A percentile compares a stretch with the other conserved stretches of the same genome.
phyloP scores from a whole-genome alignment of 179 eudicot species.

The Camellia oleifera region DNA sequence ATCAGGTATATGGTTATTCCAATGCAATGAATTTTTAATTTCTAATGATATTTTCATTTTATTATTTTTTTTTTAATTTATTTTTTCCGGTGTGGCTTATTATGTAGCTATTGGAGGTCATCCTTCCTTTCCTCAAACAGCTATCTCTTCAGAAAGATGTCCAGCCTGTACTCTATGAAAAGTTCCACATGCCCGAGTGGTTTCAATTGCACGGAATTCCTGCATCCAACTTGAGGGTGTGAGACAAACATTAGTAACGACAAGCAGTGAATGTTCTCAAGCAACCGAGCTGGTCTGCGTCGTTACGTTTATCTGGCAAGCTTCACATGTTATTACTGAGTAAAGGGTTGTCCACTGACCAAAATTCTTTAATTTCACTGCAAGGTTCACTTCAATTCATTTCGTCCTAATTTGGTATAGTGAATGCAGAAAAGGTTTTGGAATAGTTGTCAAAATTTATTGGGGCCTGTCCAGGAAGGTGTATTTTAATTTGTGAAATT shows the following conservation, averaged over 20 bases:
- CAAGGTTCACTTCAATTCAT: too few relatives aligned
- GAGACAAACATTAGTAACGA: neutral
- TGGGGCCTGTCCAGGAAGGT: too few relatives aligned
- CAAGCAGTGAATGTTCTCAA: conserved; percentile 3
- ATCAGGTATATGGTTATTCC: conserved; percentile 47
- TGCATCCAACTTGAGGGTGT: neutral
- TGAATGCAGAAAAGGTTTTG: too few relatives aligned
- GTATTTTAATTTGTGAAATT: too few relatives aligned
- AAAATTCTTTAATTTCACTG: neutral
- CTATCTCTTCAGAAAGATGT: conserved; percentile 74
- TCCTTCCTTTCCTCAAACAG: conserved; percentile 79
- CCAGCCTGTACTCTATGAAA: conserved; percentile 69
- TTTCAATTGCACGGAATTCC: conserved; percentile 92
- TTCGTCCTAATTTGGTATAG: too few relatives aligned
- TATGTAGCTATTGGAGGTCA: conserved; percentile 70
- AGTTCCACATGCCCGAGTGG: conserved; percentile 95
- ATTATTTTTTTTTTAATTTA: neutral
- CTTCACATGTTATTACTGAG: neutral
- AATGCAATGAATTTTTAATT: neutral
- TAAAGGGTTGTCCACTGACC: neutral
- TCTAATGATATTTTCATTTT: neutral
- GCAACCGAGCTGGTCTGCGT: neutral
- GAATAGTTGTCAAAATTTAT: too few relatives aligned
- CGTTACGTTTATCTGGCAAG: neutral
- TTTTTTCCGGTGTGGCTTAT: neutral